A percentile compares a stretch with the other conserved stretches of the same genome.
phyloP scores from a whole-genome alignment of 192 early-diverging fungal genomes.

The Backusella morwellensis region DNA sequence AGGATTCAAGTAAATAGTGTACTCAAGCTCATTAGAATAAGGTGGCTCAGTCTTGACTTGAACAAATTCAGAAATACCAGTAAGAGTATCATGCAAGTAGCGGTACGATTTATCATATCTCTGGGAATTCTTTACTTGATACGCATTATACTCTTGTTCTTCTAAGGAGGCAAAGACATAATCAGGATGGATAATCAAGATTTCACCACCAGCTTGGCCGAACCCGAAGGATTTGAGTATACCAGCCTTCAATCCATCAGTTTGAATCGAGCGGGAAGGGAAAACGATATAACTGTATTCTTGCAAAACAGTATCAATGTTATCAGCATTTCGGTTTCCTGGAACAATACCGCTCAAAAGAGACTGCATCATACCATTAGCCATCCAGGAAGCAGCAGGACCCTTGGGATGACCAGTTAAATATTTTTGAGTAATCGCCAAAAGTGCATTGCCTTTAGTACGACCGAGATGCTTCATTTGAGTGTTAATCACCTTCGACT shows the following conservation, averaged over 20 bases:
- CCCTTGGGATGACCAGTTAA: constrained; percentile 98
- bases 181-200: constrained; percentile 85
- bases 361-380: constrained; percentile 87
- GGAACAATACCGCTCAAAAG: constrained; percentile 85
- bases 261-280: constrained; percentile 83
- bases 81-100: constrained; percentile 87
- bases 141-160: constrained; percentile 65
- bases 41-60: constrained; percentile 85
- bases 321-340: constrained; percentile 91
- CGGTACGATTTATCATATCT: constrained; percentile 83
- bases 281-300: constrained; percentile 81
- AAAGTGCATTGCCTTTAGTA: constrained; percentile 74
- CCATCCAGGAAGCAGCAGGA: constrained; percentile 95
- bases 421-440: constrained; percentile 88
- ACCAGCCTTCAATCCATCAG: constrained; percentile 87
- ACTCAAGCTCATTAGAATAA: constrained; percentile 80
- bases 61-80: constrained; percentile 77
- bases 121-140: constrained; percentile 61
- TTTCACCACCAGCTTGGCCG: constrained; percentile 91
- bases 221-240: constrained; percentile 94
- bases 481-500: constrained; percentile 79
- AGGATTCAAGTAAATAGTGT: constrained; percentile 84
- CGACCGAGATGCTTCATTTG: constrained; percentile 90
- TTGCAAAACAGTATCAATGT: constrained; percentile 71
- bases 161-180: constrained; percentile 78